These are phyloP conservation scores for Boletus subcaerulescens DNA, from an alignment of 768 basidiomycete genomes.

Conservation along the genomic window DNA sequence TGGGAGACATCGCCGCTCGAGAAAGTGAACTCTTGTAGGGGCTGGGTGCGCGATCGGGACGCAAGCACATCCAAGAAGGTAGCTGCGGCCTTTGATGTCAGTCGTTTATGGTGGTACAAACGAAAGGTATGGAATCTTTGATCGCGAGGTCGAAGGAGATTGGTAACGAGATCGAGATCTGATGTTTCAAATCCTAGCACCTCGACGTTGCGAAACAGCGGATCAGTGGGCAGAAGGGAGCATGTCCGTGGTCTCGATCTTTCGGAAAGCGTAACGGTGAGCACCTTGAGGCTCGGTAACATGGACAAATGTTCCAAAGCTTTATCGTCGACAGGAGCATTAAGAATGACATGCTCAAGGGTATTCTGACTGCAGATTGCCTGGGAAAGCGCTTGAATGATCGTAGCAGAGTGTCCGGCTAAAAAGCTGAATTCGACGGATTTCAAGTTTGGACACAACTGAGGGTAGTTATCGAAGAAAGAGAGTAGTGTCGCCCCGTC, in stretches of 20 bases:
- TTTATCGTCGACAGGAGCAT: not conserved
- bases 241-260: not conserved
- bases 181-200: not conserved
- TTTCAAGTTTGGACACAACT: not conserved
- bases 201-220: not conserved
- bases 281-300: slow-evolving; percentile 5
- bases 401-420: not conserved
- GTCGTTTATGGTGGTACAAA: not conserved
- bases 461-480: slow-evolving; percentile 11
- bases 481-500: slow-evolving; percentile 4
- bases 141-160: slow-evolving; percentile 5
- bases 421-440: slow-evolving; percentile 1
- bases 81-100: not conserved
- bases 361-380: not conserved
- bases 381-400: slow-evolving; percentile 2
- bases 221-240: not conserved
- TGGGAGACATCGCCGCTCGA: not conserved
- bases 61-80: slow-evolving; percentile 1
- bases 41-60: not conserved
- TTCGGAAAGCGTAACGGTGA: not conserved
- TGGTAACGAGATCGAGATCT: slow-evolving; percentile 4
- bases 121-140: slow-evolving; percentile 8
- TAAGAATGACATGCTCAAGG: not conserved
- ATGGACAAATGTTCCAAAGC: slow-evolving; percentile 6
- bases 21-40: not conserved